A percentile compares a stretch with the other conserved stretches of the same genome.
phyloP scores from a whole-genome alignment of 108 stramenopile species.

The Schizochytrium sp. region DNA sequence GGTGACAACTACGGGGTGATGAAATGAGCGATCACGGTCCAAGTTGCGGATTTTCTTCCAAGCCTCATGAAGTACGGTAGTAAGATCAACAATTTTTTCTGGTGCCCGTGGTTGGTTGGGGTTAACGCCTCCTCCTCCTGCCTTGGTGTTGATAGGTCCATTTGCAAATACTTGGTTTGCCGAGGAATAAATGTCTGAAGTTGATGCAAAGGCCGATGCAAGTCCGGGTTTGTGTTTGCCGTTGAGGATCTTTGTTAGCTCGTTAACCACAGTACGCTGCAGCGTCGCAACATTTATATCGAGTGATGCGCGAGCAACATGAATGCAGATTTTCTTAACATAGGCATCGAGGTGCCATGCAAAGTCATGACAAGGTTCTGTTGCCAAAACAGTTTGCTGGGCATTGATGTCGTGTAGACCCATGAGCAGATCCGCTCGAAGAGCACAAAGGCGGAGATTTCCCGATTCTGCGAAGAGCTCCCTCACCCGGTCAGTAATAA shows the following conservation, averaged over 20 bases:
- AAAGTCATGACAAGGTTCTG: constrained; percentile 57
- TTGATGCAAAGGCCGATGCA: constrained; percentile 34
- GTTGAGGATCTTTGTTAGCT: constrained; percentile 21
- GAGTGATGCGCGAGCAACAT: neutral
- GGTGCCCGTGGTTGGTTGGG: neutral
- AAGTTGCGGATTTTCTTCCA: constrained; percentile 11
- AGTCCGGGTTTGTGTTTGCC: constrained; percentile 9
- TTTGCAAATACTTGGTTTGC: constrained; percentile 1
- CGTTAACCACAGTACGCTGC: constrained; percentile 6
- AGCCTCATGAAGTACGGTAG: constrained; percentile 18
- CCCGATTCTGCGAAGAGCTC: constrained; percentile 39
- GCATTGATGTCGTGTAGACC: constrained; percentile 45
- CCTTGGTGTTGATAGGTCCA: neutral
- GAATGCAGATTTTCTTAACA: constrained; percentile 18
- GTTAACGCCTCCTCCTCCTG: neutral
- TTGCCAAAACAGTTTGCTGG: neutral
- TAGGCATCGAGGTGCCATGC: constrained; percentile 49
- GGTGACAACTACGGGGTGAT: neutral
- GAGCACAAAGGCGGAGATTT: constrained; percentile 34
- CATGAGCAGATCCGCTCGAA: constrained; percentile 50
- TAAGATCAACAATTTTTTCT: constrained; percentile 4
- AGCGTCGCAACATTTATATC: constrained; percentile 32
- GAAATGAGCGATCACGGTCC: constrained; percentile 29
- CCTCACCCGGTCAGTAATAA: neutral
- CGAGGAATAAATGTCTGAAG: neutral